These are phyloP conservation scores for Cystofilobasidium macerans DNA, from an alignment of 768 basidiomycete genomes.

Conservation along the genomic window DNA sequence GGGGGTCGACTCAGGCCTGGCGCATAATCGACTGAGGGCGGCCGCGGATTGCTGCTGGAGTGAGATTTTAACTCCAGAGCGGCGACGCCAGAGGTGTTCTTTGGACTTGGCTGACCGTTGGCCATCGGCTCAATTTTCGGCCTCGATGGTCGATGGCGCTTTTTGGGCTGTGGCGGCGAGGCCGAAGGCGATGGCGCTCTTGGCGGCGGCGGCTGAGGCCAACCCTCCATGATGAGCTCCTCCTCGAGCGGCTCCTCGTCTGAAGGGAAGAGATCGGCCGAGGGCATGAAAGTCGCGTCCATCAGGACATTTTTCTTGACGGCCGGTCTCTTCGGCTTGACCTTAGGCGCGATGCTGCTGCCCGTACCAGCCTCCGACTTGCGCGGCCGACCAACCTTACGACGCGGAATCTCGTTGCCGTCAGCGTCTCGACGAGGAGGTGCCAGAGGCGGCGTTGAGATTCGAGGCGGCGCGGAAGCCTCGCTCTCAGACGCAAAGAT, in stretches of 20 bases:
- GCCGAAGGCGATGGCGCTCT: background rate
- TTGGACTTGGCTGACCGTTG: background rate
- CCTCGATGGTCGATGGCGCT: background rate
- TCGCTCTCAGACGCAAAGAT: too few species aligned
- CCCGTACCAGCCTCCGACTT: background rate
- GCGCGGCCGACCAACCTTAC: background rate
- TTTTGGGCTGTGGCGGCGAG: background rate
- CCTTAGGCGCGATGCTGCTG: background rate
- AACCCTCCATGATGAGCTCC: constrained; percentile 7
- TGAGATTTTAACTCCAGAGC: too few species aligned
- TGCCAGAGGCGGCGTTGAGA: too few species aligned
- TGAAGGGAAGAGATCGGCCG: background rate
- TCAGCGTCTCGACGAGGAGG: background rate
- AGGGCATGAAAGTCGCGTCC: background rate
- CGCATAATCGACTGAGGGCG: too few species aligned
- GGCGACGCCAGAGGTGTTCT: background rate
- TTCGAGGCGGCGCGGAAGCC: too few species aligned
- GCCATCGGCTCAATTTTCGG: background rate
- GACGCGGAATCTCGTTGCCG: background rate
- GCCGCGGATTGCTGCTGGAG: too few species aligned
- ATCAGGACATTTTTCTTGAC: background rate
- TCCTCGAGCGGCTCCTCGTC: background rate
- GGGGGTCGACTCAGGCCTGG: too few species aligned
- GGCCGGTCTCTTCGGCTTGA: background rate
- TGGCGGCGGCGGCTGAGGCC: background rate